Evolutionary conservation across 768 basidiomycete species (phyloP).

Genomic region (Lactifluus volemus): DNA sequence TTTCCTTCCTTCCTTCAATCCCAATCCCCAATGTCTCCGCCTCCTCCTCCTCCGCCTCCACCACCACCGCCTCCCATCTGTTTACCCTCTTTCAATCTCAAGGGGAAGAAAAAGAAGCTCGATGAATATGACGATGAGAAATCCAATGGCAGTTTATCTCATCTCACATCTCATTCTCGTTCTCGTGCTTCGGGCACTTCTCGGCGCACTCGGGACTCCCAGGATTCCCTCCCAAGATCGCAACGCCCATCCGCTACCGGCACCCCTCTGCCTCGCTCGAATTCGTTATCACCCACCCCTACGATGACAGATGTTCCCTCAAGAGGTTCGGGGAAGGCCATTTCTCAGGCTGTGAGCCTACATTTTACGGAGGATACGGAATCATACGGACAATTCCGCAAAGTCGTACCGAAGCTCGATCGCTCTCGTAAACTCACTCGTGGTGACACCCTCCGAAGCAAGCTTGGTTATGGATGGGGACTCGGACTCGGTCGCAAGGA

Average conservation of each 20-base stretch:
- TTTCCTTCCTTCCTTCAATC: background rate
- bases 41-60: constrained; percentile 15
- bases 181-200: background rate
- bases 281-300: constrained; percentile 16
- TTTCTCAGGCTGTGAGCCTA: constrained; percentile 15
- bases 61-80: constrained; percentile 17
- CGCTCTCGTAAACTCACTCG: constrained; percentile 19
- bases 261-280: constrained; percentile 14
- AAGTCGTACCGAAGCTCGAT: constrained; percentile 15
- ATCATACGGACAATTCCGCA: constrained; percentile 18
- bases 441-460: constrained; percentile 2
- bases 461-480: constrained; percentile 20
- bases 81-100: constrained; percentile 18
- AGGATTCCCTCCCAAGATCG: constrained; percentile 6
- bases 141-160: background rate
- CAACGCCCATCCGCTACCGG: constrained; percentile 2
- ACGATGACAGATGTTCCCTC: constrained; percentile 17
- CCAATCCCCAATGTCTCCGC: constrained; percentile 8
- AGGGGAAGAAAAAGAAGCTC: constrained; percentile 15
- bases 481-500: constrained; percentile 17
- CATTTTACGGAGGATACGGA: constrained; percentile 20
- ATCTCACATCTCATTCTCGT: background rate
- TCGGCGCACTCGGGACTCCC: background rate
- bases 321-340: background rate
- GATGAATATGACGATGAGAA: constrained; percentile 13